phyloP scores from a whole-genome alignment of 2,329 filamentous ascomycete species.

The Arachnomyces sp. region DNA sequence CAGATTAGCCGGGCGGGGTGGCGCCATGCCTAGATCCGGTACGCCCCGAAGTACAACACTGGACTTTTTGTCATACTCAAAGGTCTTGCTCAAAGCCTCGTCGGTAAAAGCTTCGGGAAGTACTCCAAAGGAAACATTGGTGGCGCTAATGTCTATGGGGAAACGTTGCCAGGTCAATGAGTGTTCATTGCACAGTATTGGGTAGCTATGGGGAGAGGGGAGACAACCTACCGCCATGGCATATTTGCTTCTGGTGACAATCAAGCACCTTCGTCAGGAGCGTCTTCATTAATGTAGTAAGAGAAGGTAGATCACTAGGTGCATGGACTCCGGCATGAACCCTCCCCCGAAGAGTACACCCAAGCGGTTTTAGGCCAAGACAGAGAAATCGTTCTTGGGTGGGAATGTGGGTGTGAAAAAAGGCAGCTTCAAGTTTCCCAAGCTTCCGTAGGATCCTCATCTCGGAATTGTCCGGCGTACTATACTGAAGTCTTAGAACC shows the following conservation, averaged over 20 bases:
- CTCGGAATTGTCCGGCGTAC: conserved; percentile 8
- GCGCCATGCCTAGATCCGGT: neutral
- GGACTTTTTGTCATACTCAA: conserved; percentile 3
- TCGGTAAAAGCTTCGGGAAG: conserved; percentile 5
- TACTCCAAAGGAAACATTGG: conserved; percentile 6
- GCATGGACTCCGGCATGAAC: neutral
- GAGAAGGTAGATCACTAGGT: conserved; percentile 1
- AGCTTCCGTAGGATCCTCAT: conserved; percentile 9
- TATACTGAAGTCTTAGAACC: conserved; percentile 4
- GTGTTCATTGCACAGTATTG: neutral
- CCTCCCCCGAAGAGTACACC: conserved; percentile 3
- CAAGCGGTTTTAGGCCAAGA: conserved; percentile 9
- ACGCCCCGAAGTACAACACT: neutral
- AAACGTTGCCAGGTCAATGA: conserved; percentile 2
- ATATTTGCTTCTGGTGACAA: conserved; percentile 7
- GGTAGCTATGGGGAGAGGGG: neutral
- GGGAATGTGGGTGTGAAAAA: conserved; percentile 7
- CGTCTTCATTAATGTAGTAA: conserved; percentile 5
- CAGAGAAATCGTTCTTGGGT: conserved; percentile 7
- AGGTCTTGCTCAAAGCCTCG: conserved; percentile 2
- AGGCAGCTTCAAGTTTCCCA: conserved; percentile 7
- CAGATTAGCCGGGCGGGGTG: conserved; percentile 5
- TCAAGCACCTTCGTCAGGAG: conserved; percentile 5
- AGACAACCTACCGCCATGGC: conserved; percentile 10
- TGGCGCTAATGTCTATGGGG: conserved; percentile 7